These are phyloP conservation scores for Colletotrichum horii DNA, from an alignment of 2,329 filamentous ascomycete species.

Conservation along the genomic window DNA sequence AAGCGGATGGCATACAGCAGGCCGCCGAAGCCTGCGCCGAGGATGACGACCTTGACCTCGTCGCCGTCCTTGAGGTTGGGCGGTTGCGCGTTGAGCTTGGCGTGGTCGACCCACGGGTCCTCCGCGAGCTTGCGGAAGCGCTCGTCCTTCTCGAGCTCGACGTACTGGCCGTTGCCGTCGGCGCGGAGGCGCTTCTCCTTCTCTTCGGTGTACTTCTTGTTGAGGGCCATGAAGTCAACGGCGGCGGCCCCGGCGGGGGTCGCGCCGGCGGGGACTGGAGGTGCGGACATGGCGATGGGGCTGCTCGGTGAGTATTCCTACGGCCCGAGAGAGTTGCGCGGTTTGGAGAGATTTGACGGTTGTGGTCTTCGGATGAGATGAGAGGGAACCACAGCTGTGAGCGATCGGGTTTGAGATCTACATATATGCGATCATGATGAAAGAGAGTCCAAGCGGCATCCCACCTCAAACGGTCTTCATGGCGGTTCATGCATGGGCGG, in stretches of 20 bases:
- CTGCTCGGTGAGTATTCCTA: not conserved
- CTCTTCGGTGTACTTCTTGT: constrained; percentile 38
- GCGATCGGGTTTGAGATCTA: not conserved
- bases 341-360: not conserved
- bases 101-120: constrained; percentile 42
- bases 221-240: constrained; percentile 23
- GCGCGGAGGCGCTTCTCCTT: constrained; percentile 35
- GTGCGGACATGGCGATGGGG: not conserved
- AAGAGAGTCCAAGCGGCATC: not conserved
- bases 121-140: constrained; percentile 28
- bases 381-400: not conserved
- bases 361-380: not conserved
- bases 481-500: not conserved
- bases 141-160: constrained; percentile 29
- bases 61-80: constrained; percentile 30
- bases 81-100: constrained; percentile 28
- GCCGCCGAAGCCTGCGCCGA: constrained; percentile 40
- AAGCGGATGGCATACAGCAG: constrained; percentile 34
- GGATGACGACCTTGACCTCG: constrained; percentile 32
- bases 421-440: not conserved
- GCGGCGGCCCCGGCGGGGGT: not conserved
- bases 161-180: constrained; percentile 37
- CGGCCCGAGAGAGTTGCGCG: not conserved
- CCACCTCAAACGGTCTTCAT: not conserved
- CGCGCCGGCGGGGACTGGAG: not conserved